A percentile compares a stretch with the other conserved stretches of the same genome.
These are phyloP conservation scores for Bonia amplexicaulis DNA, from an alignment of 176 grass and related monocot genomes.

Conservation along the genomic window DNA sequence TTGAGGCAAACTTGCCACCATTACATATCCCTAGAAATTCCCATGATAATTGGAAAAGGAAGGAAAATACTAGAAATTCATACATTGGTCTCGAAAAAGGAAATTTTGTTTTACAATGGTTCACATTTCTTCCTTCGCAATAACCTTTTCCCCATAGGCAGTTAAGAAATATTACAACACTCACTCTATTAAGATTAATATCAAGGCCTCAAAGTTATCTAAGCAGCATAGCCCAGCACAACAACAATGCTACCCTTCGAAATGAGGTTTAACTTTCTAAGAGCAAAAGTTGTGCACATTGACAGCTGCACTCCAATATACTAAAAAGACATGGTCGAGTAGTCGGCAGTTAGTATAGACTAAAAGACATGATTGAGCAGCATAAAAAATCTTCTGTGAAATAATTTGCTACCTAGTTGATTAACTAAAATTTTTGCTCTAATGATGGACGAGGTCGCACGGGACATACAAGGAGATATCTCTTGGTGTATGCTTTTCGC, in stretches of 20 bases:
- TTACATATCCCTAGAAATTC: slow-evolving; percentile 1
- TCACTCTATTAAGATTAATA: not conserved
- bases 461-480: too few species aligned
- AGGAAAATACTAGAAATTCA: not conserved
- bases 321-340: not conserved
- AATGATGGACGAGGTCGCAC: too few species aligned
- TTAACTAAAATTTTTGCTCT: too few species aligned
- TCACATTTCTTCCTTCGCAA: not conserved
- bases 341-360: not conserved
- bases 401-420: not conserved
- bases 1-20: not conserved
- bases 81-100: not conserved
- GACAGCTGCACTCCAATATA: not conserved
- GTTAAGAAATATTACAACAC: not conserved
- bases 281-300: not conserved
- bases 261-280: not conserved
- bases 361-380: not conserved
- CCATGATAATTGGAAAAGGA: not conserved
- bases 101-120: not conserved
- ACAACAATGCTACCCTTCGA: not conserved
- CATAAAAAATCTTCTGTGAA: not conserved
- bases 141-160: not conserved
- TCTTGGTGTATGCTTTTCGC: too few species aligned
- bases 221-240: not conserved
- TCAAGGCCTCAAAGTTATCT: slow-evolving; percentile 10